phyloP scores from a whole-genome alignment of 306 rosid species.

The Trifolium dubium region DNA sequence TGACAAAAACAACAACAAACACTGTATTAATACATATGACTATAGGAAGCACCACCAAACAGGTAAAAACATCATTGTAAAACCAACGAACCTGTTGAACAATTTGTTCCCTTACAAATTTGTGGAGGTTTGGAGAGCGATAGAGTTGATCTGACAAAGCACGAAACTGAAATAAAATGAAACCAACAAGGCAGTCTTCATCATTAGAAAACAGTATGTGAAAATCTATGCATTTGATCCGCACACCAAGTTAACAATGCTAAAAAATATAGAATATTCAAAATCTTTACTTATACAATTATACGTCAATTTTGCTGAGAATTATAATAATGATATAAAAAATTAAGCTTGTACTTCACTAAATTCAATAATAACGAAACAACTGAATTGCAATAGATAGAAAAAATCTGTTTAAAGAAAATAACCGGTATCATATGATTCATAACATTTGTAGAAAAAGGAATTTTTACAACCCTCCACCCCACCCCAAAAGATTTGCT shows the following conservation, averaged over 20 bases:
- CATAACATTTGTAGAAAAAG: slow-evolving; percentile 5
- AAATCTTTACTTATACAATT: background rate
- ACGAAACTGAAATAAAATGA: slow-evolving; percentile 73
- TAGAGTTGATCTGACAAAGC: slow-evolving; percentile 94
- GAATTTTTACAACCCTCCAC: background rate
- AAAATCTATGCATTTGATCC: slow-evolving; percentile 9
- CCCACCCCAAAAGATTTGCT: background rate
- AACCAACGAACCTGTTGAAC: slow-evolving; percentile 67
- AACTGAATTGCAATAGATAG: slow-evolving; percentile 2
- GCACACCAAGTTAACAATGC: slow-evolving; percentile 7
- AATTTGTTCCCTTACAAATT: slow-evolving; percentile 82
- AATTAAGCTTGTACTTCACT: background rate
- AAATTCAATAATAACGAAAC: slow-evolving; percentile 3
- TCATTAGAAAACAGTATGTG: slow-evolving; percentile 11
- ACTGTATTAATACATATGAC: slow-evolving; percentile 31
- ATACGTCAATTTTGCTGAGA: slow-evolving; percentile 18
- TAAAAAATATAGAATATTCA: slow-evolving; percentile 12
- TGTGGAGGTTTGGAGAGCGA: slow-evolving; percentile 83
- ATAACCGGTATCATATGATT: slow-evolving; percentile 15
- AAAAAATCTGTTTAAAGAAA: background rate
- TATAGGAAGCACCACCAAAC: slow-evolving; percentile 11
- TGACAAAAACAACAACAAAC: slow-evolving; percentile 44
- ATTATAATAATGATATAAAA: background rate
- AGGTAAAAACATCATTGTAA: slow-evolving; percentile 16
- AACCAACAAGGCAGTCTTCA: slow-evolving; percentile 38